Conservation (phyloP, 2,329 filamentous ascomycete species). For the Fusarium temperatum region DNA sequence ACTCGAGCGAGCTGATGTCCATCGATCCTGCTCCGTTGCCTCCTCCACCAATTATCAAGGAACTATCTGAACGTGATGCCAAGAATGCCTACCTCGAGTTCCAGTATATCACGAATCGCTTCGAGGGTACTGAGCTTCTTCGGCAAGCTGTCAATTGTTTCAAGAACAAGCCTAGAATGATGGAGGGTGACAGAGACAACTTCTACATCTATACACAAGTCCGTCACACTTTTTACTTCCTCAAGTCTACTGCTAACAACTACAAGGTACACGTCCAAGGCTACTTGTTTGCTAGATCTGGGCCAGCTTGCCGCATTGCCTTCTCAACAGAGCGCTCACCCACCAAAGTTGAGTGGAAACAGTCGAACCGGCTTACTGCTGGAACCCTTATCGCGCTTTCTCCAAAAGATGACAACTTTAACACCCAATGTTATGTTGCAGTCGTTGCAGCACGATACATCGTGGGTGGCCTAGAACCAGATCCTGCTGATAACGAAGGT, state of each 20-base stretch:
- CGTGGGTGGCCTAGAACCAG: conserved; percentile 65
- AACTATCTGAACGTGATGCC: conserved; percentile 40
- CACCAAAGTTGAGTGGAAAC: conserved; percentile 72
- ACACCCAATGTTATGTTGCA: conserved; percentile 72
- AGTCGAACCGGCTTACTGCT: conserved; percentile 60
- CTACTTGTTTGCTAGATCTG: conserved; percentile 68
- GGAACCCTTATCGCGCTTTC: conserved; percentile 65
- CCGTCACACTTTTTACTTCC: neutral
- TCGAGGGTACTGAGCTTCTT: conserved; percentile 76
- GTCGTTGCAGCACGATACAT: conserved; percentile 76
- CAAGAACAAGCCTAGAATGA: conserved; percentile 59
- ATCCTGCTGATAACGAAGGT: conserved; percentile 42
- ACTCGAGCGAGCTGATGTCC: conserved; percentile 37
- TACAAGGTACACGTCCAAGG: conserved; percentile 72
- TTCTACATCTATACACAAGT: conserved; percentile 76
- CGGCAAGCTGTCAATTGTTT: conserved; percentile 71
- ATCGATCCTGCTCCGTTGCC: conserved; percentile 26
- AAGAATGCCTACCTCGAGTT: conserved; percentile 69
- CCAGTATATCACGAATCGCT: conserved; percentile 79
- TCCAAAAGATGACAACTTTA: conserved; percentile 67
- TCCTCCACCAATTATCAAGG: neutral
- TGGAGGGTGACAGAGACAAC: conserved; percentile 59
- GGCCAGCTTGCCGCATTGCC: conserved; percentile 71
- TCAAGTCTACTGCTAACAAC: neutral
- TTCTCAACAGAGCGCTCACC: conserved; percentile 74